Percentiles rank a stretch among this genome's conserved stretches.
These are phyloP conservation scores for Moniliella sp. DNA, from an alignment of 1,284 basidiomycete species.

Conservation along the genomic window DNA sequence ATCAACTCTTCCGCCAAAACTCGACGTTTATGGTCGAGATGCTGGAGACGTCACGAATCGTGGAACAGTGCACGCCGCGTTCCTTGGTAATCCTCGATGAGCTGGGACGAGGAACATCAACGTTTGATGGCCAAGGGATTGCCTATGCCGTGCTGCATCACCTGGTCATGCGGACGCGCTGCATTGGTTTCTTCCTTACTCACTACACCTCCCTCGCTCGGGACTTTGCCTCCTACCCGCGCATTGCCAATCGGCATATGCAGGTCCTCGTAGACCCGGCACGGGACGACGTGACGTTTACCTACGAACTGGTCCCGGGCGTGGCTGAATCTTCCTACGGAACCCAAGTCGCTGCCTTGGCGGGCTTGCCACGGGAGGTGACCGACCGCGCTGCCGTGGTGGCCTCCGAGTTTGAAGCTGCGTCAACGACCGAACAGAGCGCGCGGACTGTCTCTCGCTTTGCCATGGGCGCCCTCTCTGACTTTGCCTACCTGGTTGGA, in stretches of 20 bases:
- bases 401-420: constrained; percentile 22
- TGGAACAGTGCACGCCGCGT: constrained; percentile 28
- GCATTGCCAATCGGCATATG: constrained; percentile 32
- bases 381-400: constrained; percentile 24
- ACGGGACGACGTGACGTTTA: constrained; percentile 26
- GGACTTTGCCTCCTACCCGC: constrained; percentile 24
- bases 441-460: too few species aligned
- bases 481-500: too few species aligned
- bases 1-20: constrained; percentile 24
- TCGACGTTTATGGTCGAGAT: constrained; percentile 34
- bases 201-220: constrained; percentile 28
- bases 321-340: constrained; percentile 72
- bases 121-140: constrained; percentile 31
- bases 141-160: constrained; percentile 30
- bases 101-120: constrained; percentile 33
- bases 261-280: constrained; percentile 28
- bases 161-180: constrained; percentile 23
- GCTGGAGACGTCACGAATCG: constrained; percentile 27
- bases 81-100: constrained; percentile 34
- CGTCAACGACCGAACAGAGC: too few species aligned
- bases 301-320: constrained; percentile 27
- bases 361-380: constrained; percentile 23
- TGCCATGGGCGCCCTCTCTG: too few species aligned
- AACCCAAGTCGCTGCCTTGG: constrained; percentile 28
- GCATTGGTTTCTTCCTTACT: constrained; percentile 31